Base-by-base conservation (phyloP, 2,329 filamentous ascomycete genomes). In the Sarocladium kiliense region DNA sequence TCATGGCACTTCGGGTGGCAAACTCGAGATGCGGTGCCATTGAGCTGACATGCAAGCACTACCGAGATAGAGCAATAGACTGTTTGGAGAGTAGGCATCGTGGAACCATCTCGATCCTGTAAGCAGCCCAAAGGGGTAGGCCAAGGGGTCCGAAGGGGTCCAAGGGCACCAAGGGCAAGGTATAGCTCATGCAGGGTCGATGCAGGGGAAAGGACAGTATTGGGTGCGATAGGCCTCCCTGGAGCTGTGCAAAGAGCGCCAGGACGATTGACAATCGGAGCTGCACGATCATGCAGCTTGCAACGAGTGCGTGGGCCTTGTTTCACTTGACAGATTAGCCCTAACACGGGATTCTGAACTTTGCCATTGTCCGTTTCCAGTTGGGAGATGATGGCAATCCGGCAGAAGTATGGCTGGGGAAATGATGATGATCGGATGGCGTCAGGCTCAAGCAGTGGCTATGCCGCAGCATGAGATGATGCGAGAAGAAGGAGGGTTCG, bases 261-360 rank as follows among this genome's bases (percentile, higher is more conserved):
- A 23, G 4, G n/a, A 21, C n/a, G 27, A 21, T 7, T 21, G n/a
- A 6, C 18, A 51, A 21, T 36, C 27, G 47, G 44, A 10, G 18
- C 47, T 51, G 47, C 47, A 51, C 26, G 47, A 51, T 51, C 47
- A 51, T 51, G 47, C 47, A 36, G 47, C 47, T 51, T 36, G 9
- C n/a, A n/a, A 21, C 5, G 27, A 10, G 30, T 51, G 47, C 47
- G 47, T 51, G 47, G 47, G 30, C 30, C 27, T 26, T 51, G 47
- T 51, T 23, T 51, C 47, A 51, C 10, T 16, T 30, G 44, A 44
- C n/a, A 25, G 21, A 5, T 27, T 21, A 47, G 44, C 44, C 25
- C 25, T 30, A 47, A 47, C 14, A 47, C 44, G 12, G 44, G 12
- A 47, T 47, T 47, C 25, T 27, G 25, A 47, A 30, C 23, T 27